Evolutionary conservation across 208 protist genomes (phyloP).

Genomic region (Trypanosoma scelopori): DNA sequence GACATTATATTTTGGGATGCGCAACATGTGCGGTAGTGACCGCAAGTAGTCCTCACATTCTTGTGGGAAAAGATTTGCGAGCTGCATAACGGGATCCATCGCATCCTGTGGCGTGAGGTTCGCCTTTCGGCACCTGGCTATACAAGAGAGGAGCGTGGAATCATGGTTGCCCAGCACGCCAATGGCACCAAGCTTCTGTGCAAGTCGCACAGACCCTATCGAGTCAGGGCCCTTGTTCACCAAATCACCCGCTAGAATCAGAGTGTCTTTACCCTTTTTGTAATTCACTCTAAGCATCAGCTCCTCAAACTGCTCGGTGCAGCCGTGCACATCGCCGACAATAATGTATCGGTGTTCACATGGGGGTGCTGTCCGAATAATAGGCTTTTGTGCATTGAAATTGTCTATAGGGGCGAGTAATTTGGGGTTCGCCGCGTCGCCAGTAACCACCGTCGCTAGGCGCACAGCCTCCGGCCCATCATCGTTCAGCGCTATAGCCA

Average conservation of each 20-base stretch:
- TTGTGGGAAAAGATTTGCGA: slow-evolving; percentile 64
- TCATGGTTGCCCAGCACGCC: slow-evolving; percentile 91
- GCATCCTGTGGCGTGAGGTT: slow-evolving; percentile 48
- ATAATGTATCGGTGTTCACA: slow-evolving; percentile 72
- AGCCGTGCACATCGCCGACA: slow-evolving; percentile 91
- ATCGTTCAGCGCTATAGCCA: slow-evolving; percentile 14
- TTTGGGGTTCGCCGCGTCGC: slow-evolving; percentile 40
- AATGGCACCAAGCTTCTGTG: slow-evolving; percentile 63
- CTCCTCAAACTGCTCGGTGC: slow-evolving; percentile 72
- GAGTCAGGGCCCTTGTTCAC: slow-evolving; percentile 91
- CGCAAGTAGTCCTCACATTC: slow-evolving; percentile 85
- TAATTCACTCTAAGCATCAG: slow-evolving; percentile 85
- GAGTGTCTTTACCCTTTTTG: slow-evolving; percentile 60
- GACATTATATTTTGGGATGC: slow-evolving; percentile 79
- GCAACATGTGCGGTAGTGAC: slow-evolving; percentile 77
- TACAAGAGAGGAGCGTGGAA: slow-evolving; percentile 78
- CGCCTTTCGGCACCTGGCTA: slow-evolving; percentile 32
- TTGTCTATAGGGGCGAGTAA: slow-evolving; percentile 67
- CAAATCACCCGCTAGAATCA: slow-evolving; percentile 86
- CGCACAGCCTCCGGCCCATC: slow-evolving; percentile 11
- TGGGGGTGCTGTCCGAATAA: slow-evolving; percentile 61
- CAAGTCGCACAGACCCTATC: slow-evolving; percentile 65
- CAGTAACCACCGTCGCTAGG: slow-evolving; percentile 12
- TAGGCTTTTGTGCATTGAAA: slow-evolving; percentile 44
- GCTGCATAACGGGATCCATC: slow-evolving; percentile 75